phyloP scores from a whole-genome alignment of 768 basidiomycete species.

The Cytidiella melzeri region DNA sequence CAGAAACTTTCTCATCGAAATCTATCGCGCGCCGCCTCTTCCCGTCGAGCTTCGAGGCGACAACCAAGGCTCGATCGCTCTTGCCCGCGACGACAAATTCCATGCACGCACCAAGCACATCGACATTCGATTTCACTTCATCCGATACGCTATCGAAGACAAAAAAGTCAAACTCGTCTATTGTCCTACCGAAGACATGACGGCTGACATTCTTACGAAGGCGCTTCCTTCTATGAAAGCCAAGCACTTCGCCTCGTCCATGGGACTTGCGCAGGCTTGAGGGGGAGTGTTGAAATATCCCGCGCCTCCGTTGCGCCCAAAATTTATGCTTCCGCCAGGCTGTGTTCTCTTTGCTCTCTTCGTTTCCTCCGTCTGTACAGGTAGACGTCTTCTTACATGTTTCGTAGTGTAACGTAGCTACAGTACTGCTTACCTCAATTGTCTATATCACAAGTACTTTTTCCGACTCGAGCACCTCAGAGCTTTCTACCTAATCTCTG shows the following conservation, averaged over 20 bases:
- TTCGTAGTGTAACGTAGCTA: no score
- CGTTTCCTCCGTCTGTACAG: no score
- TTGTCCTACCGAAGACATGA: slow-evolving; percentile 23
- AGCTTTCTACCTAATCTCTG: no score
- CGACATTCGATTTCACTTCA: slow-evolving; percentile 28
- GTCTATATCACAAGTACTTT: no score
- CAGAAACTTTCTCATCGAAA: slow-evolving; percentile 6
- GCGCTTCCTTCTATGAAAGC: slow-evolving; percentile 16
- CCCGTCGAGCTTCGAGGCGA: slow-evolving; percentile 10
- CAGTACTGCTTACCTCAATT: no score
- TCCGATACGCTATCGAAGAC: slow-evolving; percentile 21
- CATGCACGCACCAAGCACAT: slow-evolving; percentile 34
- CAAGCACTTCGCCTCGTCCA: slow-evolving; percentile 7
- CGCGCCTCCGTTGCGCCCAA: no score
- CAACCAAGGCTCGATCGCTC: slow-evolving; percentile 19
- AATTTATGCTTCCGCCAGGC: no score
- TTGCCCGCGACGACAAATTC: slow-evolving; percentile 20
- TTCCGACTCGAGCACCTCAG: no score
- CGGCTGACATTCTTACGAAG: slow-evolving; percentile 31
- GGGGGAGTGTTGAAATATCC: slow-evolving; percentile 3
- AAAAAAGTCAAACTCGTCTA: slow-evolving; percentile 19
- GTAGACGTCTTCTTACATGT: no score
- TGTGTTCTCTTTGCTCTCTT: no score
- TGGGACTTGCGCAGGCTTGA: no score
- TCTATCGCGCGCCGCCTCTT: slow-evolving; percentile 10